Evolutionary conservation across 257 asterid species (phyloP).

Genomic region (Nicotiana sylvestris): DNA sequence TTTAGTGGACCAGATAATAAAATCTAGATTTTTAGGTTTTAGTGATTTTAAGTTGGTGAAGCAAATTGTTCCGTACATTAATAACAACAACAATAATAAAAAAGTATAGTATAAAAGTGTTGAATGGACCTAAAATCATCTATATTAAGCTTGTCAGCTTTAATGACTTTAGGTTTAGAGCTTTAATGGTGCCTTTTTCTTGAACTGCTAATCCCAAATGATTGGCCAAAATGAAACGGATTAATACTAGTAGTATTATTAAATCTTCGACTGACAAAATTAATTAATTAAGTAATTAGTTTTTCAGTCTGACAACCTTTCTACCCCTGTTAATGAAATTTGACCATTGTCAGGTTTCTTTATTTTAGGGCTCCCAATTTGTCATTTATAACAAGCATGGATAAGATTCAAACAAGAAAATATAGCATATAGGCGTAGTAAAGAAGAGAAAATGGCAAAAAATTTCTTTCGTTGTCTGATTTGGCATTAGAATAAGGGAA

Average conservation of each 20-base stretch:
- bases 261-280: not conserved
- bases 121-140: too few species aligned
- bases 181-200: not conserved
- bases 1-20: too few species aligned
- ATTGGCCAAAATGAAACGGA: not conserved
- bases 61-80: too few species aligned
- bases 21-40: too few species aligned
- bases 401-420: not conserved
- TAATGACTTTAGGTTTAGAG: not conserved
- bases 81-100: too few species aligned
- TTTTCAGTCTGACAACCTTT: slow-evolving; percentile 9
- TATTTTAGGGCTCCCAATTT: not conserved
- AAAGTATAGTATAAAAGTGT: too few species aligned
- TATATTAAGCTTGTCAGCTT: not conserved
- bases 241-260: not conserved
- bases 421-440: not conserved
- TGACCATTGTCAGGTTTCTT: slow-evolving; percentile 15
- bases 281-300: not conserved
- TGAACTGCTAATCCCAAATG: not conserved
- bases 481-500: not conserved
- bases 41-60: too few species aligned
- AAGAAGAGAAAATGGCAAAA: not conserved
- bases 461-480: not conserved
- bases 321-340: slow-evolving; percentile 15
- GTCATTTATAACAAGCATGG: slow-evolving; percentile 16